These are phyloP conservation scores for Trichoderma breve DNA, from an alignment of 2,329 filamentous ascomycete genomes.

Conservation along the genomic window DNA sequence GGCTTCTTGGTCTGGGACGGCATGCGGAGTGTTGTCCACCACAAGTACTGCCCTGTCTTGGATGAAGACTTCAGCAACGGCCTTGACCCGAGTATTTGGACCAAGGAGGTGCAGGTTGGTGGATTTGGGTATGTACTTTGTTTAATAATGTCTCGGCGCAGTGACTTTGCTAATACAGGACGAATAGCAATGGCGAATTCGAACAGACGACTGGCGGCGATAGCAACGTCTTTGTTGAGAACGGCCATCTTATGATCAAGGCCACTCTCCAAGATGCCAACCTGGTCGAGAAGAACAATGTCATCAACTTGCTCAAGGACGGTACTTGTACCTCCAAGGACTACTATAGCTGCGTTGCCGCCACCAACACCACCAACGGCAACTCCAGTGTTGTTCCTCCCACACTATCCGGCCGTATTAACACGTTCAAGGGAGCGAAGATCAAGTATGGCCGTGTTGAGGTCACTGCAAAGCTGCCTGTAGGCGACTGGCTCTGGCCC, in stretches of 20 bases:
- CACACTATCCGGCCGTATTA: conserved; percentile 73
- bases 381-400: conserved; percentile 77
- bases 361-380: conserved; percentile 67
- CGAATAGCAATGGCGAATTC: conserved; percentile 71
- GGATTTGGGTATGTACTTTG: conserved; percentile 65
- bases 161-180: background rate
- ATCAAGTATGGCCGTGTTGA: conserved; percentile 83
- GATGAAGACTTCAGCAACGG: conserved; percentile 63
- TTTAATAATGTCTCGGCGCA: background rate
- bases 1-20: conserved; percentile 76
- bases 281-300: conserved; percentile 63
- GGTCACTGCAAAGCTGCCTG: conserved; percentile 71
- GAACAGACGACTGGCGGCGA: conserved; percentile 69
- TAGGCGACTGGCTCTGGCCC: conserved; percentile 85
- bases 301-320: conserved; percentile 65
- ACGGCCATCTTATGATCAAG: conserved; percentile 70
- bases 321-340: conserved; percentile 65
- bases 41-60: conserved; percentile 69
- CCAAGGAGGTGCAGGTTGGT: conserved; percentile 70
- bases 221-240: conserved; percentile 71
- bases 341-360: conserved; percentile 59
- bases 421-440: conserved; percentile 65
- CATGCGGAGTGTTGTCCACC: conserved; percentile 65
- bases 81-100: conserved; percentile 63
- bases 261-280: conserved; percentile 71